phyloP scores from a whole-genome alignment of 345 rosid species.

The Pseudoturritis turrita region DNA sequence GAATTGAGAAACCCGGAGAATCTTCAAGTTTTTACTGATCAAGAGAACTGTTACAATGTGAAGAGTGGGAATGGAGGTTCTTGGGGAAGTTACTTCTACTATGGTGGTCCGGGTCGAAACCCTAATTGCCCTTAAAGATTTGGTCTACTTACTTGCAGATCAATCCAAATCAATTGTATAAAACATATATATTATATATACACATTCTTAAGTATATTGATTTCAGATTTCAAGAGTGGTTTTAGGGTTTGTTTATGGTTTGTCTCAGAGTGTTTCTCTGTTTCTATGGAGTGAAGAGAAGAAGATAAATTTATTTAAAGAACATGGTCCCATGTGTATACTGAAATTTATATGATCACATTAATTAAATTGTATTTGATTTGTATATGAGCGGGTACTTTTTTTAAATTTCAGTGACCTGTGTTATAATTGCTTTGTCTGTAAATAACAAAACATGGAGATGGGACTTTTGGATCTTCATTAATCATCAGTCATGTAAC shows the following conservation, averaged over 20 bases:
- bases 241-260: not conserved
- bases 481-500: not conserved
- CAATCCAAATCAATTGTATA: conserved; percentile 30
- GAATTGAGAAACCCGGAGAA: conserved; percentile 54
- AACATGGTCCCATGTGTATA: conserved; percentile 35
- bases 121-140: conserved; percentile 54
- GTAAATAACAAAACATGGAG: conserved; percentile 14
- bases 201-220: conserved; percentile 25
- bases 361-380: conserved; percentile 14
- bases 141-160: conserved; percentile 7
- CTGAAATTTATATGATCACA: conserved; percentile 9
- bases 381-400: not conserved
- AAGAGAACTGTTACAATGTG: conserved; percentile 63
- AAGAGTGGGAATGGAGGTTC: conserved; percentile 48
- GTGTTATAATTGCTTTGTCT: conserved; percentile 27
- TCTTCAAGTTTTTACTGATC: conserved; percentile 53
- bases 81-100: conserved; percentile 68
- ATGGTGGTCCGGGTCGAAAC: conserved; percentile 70
- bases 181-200: conserved; percentile 27
- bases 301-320: conserved; percentile 9
- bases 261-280: conserved; percentile 19
- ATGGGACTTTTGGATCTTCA: conserved; percentile 25
- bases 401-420: conserved; percentile 12
- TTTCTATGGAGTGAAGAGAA: conserved; percentile 21
- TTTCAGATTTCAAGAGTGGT: conserved; percentile 10